phyloP scores from a whole-genome alignment of 208 protist species.

The Endotrypanum monterogeii region DNA sequence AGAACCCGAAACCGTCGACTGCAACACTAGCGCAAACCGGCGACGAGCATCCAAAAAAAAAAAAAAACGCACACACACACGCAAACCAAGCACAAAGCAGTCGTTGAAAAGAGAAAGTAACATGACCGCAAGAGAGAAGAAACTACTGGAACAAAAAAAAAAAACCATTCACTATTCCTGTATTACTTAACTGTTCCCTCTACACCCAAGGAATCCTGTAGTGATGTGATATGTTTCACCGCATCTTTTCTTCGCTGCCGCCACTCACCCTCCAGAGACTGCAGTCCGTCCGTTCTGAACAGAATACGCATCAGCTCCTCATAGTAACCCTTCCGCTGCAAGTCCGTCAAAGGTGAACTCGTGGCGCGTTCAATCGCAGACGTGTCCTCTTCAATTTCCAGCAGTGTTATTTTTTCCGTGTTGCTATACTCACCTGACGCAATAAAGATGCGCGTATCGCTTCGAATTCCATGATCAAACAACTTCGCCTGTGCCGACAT shows the following conservation, averaged over 20 bases:
- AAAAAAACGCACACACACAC: too few relatives aligned
- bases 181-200: constrained; percentile 12
- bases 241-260: constrained; percentile 53
- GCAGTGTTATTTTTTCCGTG: constrained; percentile 54
- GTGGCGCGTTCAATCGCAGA: constrained; percentile 37
- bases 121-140: too few relatives aligned
- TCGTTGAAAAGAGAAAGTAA: too few relatives aligned
- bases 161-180: not conserved
- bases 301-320: constrained; percentile 87
- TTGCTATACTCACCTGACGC: constrained; percentile 52
- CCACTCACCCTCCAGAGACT: constrained; percentile 68
- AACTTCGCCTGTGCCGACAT: constrained; percentile 38
- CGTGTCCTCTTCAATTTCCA: constrained; percentile 67
- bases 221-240: constrained; percentile 51
- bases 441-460: constrained; percentile 55
- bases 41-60: too few relatives aligned
- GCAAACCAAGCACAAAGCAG: too few relatives aligned
- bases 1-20: too few relatives aligned
- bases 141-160: constrained; percentile 7
- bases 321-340: constrained; percentile 72
- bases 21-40: too few relatives aligned
- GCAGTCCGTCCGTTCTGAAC: constrained; percentile 69
- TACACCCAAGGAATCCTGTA: constrained; percentile 70
- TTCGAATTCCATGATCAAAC: constrained; percentile 56
- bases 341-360: constrained; percentile 22